Evolutionary conservation across 768 basidiomycete species (phyloP).

Genomic region (Lyophyllum decastes): DNA sequence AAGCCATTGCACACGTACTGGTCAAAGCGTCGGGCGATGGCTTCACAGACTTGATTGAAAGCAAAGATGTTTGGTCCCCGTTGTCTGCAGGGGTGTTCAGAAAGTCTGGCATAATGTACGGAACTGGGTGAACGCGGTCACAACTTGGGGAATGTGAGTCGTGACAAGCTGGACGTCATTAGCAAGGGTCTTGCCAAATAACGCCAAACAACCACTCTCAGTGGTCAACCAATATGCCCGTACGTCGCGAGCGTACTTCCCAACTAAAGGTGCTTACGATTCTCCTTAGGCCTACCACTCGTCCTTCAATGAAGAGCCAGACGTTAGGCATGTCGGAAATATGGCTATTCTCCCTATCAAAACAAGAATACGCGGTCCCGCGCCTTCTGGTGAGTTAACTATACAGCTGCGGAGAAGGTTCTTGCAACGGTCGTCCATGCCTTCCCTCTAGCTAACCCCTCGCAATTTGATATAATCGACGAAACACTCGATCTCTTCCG

Average conservation of each 20-base stretch:
- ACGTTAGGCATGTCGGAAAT: constrained; percentile 86
- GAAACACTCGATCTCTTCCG: constrained; percentile 97
- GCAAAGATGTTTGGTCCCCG: constrained; percentile 46
- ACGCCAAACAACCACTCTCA: constrained; percentile 27
- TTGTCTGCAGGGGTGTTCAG: constrained; percentile 26
- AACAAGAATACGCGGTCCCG: constrained; percentile 90
- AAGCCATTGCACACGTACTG: constrained; percentile 48
- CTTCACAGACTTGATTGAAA: constrained; percentile 46
- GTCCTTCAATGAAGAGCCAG: constrained; percentile 81
- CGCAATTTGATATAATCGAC: constrained; percentile 87
- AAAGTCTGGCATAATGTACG: constrained; percentile 33
- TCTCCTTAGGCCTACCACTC: constrained; percentile 90
- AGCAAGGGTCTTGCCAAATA: constrained; percentile 29
- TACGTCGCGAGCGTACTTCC: constrained; percentile 31
- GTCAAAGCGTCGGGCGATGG: constrained; percentile 73
- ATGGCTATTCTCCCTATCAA: constrained; percentile 88
- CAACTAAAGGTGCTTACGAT: background rate
- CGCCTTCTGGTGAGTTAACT: constrained; percentile 64
- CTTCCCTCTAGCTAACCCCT: constrained; percentile 64
- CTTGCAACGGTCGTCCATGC: constrained; percentile 15
- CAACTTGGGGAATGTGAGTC: no score
- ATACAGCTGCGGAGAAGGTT: constrained; percentile 8
- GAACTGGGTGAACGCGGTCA: background rate
- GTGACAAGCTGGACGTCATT: constrained; percentile 27
- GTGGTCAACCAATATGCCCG: constrained; percentile 45